phyloP scores from a whole-genome alignment of 176 grass and related monocot species.

The Phoenix roebelenii region DNA sequence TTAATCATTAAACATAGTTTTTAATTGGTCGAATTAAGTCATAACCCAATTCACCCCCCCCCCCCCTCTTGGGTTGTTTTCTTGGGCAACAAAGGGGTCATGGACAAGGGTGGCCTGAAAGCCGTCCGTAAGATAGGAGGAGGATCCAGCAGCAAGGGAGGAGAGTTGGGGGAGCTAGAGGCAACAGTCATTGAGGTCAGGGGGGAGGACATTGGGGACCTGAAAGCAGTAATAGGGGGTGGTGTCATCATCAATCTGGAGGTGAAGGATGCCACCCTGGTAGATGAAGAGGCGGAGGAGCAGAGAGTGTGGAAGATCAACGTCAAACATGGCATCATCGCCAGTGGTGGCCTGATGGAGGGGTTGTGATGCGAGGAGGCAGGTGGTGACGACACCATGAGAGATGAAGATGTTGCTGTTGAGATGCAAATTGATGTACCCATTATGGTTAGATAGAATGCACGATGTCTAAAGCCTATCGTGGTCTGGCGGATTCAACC shows the following conservation, averaged over 20 bases:
- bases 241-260: slow-evolving; percentile 85
- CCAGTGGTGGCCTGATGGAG: neutral
- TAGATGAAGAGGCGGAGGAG: slow-evolving; percentile 66
- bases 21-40: no score
- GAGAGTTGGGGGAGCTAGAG: slow-evolving; percentile 46
- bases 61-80: no score
- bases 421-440: no score
- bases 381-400: slow-evolving; percentile 44
- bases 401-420: slow-evolving; percentile 27
- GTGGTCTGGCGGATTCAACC: no score
- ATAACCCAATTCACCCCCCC: no score
- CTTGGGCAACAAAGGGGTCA: no score
- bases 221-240: slow-evolving; percentile 45
- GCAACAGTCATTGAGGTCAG: slow-evolving; percentile 42
- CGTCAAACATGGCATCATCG: neutral
- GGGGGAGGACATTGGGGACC: slow-evolving; percentile 63
- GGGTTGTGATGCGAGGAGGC: slow-evolving; percentile 29
- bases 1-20: no score
- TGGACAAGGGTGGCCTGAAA: slow-evolving; percentile 56
- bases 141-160: slow-evolving; percentile 13
- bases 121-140: slow-evolving; percentile 49
- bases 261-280: slow-evolving; percentile 37
- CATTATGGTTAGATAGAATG: no score
- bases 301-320: slow-evolving; percentile 17
- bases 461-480: no score